Base-by-base conservation (phyloP, 176 grass and related monocot genomes). In the Oryza glumipatula region DNA sequence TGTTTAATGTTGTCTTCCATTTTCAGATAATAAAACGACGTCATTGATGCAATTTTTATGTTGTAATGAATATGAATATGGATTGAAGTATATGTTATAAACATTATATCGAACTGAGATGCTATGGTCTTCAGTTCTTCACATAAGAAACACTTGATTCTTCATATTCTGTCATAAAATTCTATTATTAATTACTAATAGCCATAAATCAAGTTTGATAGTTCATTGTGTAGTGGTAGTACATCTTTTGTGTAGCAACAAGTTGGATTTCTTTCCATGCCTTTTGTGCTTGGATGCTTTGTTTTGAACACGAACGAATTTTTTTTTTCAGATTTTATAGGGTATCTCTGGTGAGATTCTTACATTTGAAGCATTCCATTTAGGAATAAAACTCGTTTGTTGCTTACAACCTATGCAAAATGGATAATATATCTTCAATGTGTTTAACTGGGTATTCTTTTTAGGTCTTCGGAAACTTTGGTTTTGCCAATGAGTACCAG, bases 401-500 rank as follows among this genome's bases (percentile, higher is more conserved):
- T 6, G 15, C 22, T 70, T 89, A 16, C 19, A 76, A 6, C 45
- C 9, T 72, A 23, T 65, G 16, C 30, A 63, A 30, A 43, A 38
- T 30, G 39, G 5, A 79, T 67, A 23, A 41, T 41, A 10, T 63
- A 67, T 86, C 4, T 80, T 43, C 2, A 19, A 23, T 70, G 9
- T 84, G 32, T 6, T 45, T 88, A 82, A 81, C 67, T 16, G 70
- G 61, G 16, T 80, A 47, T 82, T 84, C 30, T 24, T 61, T 88
- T 19, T 84, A 98, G 96, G 83, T 94, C 51, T 90, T 71, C 47
- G 92, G 61, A 89, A 95, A 82, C 86, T 90, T 94, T 30, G n/a
- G 71, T 47, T 60, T 95, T 38, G 60, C 88, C 16, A 98, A 98
- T 68, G 91, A 95, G 75, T 98, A 94, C 72, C 91, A 95, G 49